phyloP scores from a whole-genome alignment of 371 early-diverging fungal genomes.

The Chytridiales sp. region DNA sequence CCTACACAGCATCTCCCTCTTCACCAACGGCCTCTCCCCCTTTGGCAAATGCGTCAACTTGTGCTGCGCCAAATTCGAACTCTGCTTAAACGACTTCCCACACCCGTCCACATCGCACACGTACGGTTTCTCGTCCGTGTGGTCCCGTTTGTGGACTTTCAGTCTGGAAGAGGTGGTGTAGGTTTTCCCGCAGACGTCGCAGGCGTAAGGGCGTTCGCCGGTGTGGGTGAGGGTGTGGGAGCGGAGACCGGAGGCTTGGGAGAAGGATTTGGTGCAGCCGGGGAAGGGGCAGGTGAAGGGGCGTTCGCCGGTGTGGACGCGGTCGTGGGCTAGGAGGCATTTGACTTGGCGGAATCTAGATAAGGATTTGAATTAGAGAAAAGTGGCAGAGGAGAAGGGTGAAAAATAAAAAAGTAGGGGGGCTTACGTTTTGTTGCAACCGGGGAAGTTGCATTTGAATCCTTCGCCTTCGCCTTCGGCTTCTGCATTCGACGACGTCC shows the following conservation, averaged over 20 bases:
- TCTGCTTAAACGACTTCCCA: slow-evolving; percentile 19
- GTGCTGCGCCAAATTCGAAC: slow-evolving; percentile 21
- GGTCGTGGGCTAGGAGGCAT: slow-evolving; percentile 22
- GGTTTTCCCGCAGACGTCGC: slow-evolving; percentile 22
- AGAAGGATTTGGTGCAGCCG: slow-evolving; percentile 25
- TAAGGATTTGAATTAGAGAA: too few relatives aligned
- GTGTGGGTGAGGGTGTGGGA: slow-evolving; percentile 31
- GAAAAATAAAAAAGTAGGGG: neutral
- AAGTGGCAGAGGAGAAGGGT: neutral
- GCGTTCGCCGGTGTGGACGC: slow-evolving; percentile 34
- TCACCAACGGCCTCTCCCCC: too few relatives aligned
- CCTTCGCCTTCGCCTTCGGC: neutral
- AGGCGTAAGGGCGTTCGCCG: slow-evolving; percentile 29
- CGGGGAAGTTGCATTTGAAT: neutral
- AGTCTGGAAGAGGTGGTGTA: slow-evolving; percentile 29
- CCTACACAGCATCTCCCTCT: too few relatives aligned
- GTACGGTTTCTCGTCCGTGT: slow-evolving; percentile 26
- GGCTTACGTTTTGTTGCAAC: slow-evolving; percentile 18
- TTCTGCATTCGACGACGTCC: neutral
- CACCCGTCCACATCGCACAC: slow-evolving; percentile 17
- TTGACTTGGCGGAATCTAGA: slow-evolving; percentile 25
- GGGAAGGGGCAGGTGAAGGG: slow-evolving; percentile 26
- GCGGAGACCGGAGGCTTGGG: slow-evolving; percentile 26
- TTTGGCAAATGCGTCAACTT: slow-evolving; percentile 17
- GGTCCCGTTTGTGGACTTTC: slow-evolving; percentile 22